phyloP scores from a whole-genome alignment of 2,329 filamentous ascomycete species.

The Neospermospora avenae region DNA sequence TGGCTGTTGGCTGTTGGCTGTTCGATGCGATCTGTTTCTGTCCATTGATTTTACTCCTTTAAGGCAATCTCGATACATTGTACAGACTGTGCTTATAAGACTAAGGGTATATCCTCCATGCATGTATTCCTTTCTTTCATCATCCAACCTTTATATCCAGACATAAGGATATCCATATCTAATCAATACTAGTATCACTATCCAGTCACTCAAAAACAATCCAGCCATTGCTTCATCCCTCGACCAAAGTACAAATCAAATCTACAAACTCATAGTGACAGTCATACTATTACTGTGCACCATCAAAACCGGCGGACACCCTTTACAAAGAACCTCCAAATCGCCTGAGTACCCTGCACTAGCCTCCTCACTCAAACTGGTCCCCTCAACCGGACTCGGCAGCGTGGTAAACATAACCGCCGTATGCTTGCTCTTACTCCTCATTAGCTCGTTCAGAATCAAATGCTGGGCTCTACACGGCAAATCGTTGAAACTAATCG shows the following conservation, averaged over 20 bases:
- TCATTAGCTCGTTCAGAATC: conserved; percentile 82
- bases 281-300: conserved; percentile 90
- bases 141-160: background rate
- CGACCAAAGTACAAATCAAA: background rate
- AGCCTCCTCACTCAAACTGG: conserved; percentile 64
- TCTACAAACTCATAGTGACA: conserved; percentile 69
- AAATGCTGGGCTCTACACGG: conserved; percentile 81
- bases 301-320: conserved; percentile 70
- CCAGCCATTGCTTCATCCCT: background rate
- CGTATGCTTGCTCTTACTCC: conserved; percentile 62
- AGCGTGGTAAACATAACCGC: conserved; percentile 81
- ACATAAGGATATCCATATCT: background rate
- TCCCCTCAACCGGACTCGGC: conserved; percentile 76
- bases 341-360: conserved; percentile 74
- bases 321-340: conserved; percentile 74
- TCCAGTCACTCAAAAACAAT: background rate
- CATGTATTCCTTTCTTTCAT: background rate
- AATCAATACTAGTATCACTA: background rate
- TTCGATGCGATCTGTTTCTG: too few relatives aligned
- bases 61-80: too few relatives aligned
- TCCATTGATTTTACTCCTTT: too few relatives aligned
- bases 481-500: conserved; percentile 81
- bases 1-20: too few relatives aligned
- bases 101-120: background rate
- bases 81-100: too few relatives aligned